These are phyloP conservation scores for Thermothielavioides terrestris DNA, from an alignment of 495 filamentous ascomycete genomes.

Conservation along the genomic window DNA sequence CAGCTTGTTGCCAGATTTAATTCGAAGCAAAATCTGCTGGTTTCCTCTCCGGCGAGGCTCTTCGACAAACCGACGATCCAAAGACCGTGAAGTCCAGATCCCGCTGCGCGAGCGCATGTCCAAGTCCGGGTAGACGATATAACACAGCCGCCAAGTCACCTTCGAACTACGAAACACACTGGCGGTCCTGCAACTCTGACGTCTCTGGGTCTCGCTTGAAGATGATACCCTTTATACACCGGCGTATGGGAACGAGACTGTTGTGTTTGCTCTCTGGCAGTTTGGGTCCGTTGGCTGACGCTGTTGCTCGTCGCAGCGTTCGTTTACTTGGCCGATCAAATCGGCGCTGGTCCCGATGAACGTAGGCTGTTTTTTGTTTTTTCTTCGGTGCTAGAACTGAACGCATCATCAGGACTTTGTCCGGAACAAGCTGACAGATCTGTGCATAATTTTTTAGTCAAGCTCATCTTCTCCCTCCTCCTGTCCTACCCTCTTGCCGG, in stretches of 20 bases:
- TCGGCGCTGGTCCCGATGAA: conserved; percentile 82
- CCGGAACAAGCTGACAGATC: conserved; percentile 6
- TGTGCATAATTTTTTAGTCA: conserved; percentile 58
- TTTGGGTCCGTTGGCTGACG: neutral
- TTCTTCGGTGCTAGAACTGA: no score
- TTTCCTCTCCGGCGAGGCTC: no score
- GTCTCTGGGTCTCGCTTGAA: conserved; percentile 8
- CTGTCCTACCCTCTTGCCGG: conserved; percentile 88
- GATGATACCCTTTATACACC: conserved; percentile 85
- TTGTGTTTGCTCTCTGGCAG: conserved; percentile 2
- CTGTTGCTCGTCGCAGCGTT: conserved; percentile 50
- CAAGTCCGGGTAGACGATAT: no score
- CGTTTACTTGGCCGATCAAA: conserved; percentile 48
- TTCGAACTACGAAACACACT: neutral
- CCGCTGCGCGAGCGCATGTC: no score
- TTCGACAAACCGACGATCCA: neutral
- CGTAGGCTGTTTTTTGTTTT: conserved; percentile 41
- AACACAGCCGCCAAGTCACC: neutral
- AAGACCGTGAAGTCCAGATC: no score
- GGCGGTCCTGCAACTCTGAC: neutral
- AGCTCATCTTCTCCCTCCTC: conserved; percentile 84
- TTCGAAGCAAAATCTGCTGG: no score
- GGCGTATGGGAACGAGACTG: conserved; percentile 44
- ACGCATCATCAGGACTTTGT: neutral
- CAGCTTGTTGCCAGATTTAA: no score